Conservation (phyloP, 257 asterid species). For the Linaria vulgaris region DNA sequence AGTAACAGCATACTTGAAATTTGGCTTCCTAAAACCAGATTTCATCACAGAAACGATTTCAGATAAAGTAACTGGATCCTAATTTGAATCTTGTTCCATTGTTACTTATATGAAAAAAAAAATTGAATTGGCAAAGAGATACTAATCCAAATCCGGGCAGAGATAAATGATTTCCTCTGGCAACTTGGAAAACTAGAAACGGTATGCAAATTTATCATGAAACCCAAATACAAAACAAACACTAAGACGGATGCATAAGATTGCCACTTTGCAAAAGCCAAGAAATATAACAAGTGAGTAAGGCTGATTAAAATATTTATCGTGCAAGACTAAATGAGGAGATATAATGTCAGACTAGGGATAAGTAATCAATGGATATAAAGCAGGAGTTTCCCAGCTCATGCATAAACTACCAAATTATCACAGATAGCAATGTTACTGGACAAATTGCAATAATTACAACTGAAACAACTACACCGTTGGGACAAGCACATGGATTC, state of each 20-base stretch:
- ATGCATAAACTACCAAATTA: not conserved
- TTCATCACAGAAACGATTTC: not conserved
- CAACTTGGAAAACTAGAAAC: not conserved
- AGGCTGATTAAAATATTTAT: not conserved
- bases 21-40: not conserved
- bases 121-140: not conserved
- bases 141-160: not conserved
- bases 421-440: no score
- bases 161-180: not conserved
- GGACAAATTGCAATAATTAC: no score
- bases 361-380: not conserved
- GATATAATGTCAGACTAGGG: not conserved
- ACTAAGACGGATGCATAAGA: not conserved
- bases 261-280: not conserved
- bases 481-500: no score
- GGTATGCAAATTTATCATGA: not conserved
- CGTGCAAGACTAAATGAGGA: constrained; percentile 2
- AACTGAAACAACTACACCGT: no score
- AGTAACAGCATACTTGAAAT: not conserved
- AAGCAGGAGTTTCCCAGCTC: not conserved
- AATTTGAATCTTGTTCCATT: not conserved
- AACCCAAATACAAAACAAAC: not conserved
- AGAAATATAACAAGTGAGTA: no score
- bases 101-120: not conserved
- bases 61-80: no score